A percentile compares a stretch with the other conserved stretches of the same genome.
phyloP scores from a whole-genome alignment of 1,139 yeast genomes.

The Insectozyma bohioensis region DNA sequence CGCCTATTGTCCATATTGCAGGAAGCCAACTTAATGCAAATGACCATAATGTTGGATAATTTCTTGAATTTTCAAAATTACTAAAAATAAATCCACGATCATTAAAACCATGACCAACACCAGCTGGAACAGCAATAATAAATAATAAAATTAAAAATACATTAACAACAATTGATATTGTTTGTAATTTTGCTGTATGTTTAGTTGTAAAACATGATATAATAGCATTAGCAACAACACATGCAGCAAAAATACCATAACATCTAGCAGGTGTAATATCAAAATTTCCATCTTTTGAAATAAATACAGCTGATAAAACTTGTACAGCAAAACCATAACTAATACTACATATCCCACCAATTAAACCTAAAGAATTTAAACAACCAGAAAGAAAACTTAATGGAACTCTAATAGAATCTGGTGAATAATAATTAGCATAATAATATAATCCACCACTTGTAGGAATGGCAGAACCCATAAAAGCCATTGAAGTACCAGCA shows the following conservation, averaged over 20 bases:
- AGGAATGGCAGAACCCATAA: constrained; percentile 64
- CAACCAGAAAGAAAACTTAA: constrained; percentile 45
- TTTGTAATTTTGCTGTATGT: constrained; percentile 56
- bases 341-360: constrained; percentile 37
- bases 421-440: constrained; percentile 43
- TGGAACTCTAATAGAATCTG: constrained; percentile 28
- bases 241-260: constrained; percentile 39
- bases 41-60: constrained; percentile 13
- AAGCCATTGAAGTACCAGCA: constrained; percentile 62
- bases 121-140: constrained; percentile 64
- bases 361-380: constrained; percentile 32
- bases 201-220: constrained; percentile 32
- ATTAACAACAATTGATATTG: constrained; percentile 56
- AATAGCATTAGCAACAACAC: constrained; percentile 25
- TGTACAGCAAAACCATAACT: constrained; percentile 38
- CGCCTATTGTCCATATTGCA: constrained; percentile 64
- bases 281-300: constrained; percentile 30
- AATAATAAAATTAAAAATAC: constrained; percentile 52
- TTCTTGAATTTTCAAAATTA: constrained; percentile 47
- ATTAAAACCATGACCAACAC: constrained; percentile 36
- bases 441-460: constrained; percentile 71
- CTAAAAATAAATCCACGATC: constrained; percentile 52
- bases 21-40: constrained; percentile 61
- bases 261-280: constrained; percentile 26
- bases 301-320: constrained; percentile 31